Percentiles rank a stretch among this genome's conserved stretches.
Conservation (phyloP, 371 early-diverging fungal genomes). For the Mortierella sp. region DNA sequence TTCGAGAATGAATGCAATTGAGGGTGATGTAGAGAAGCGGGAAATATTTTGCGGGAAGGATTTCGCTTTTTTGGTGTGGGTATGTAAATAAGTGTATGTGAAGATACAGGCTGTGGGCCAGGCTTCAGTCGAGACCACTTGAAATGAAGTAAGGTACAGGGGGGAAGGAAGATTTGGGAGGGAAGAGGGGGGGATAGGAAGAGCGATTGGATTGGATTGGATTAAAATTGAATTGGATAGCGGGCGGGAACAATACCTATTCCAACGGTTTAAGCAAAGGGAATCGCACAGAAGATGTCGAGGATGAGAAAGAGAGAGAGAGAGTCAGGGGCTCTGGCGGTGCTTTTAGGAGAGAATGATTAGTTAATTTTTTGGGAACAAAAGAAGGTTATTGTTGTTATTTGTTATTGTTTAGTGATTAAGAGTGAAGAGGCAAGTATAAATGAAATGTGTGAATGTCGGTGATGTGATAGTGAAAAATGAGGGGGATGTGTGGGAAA, state of each 20-base stretch:
- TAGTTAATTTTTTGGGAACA: too few relatives aligned
- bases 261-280: not conserved
- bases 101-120: not conserved
- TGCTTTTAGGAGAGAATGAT: too few relatives aligned
- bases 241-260: slow-evolving; percentile 1
- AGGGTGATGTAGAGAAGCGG: not conserved
- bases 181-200: not conserved
- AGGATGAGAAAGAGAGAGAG: not conserved
- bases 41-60: not conserved
- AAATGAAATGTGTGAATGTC: not conserved
- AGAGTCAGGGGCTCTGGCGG: too few relatives aligned
- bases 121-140: not conserved
- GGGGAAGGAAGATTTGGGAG: not conserved
- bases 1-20: too few relatives aligned
- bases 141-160: not conserved
- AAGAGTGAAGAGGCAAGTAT: too few relatives aligned
- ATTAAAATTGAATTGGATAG: not conserved
- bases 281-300: not conserved
- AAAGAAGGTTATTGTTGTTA: too few relatives aligned
- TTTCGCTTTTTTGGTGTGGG: not conserved
- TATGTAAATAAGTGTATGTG: not conserved
- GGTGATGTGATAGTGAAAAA: not conserved
- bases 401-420: too few relatives aligned
- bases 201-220: not conserved
- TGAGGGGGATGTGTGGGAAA: not conserved